A percentile compares a stretch with the other conserved stretches of the same genome.
phyloP scores from a whole-genome alignment of 2,329 filamentous ascomycete species.

The Penicillium expansum region DNA sequence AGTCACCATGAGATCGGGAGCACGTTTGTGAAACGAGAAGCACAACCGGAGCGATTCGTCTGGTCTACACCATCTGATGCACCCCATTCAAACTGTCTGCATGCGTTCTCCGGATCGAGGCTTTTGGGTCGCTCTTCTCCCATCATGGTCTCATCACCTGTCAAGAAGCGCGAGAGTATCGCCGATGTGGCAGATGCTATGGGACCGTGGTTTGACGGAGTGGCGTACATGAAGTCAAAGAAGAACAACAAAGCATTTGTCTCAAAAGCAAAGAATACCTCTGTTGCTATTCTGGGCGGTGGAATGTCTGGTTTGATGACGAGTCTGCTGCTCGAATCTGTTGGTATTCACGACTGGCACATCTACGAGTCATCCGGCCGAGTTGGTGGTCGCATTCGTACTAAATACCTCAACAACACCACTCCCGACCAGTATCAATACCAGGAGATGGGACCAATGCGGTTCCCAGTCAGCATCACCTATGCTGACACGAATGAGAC shows the following conservation, averaged over 20 bases:
- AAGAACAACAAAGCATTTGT: conserved; percentile 26
- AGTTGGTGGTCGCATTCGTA: conserved; percentile 46
- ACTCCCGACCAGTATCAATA: conserved; percentile 37
- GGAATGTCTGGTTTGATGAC: conserved; percentile 41
- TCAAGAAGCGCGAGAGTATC: conserved; percentile 27
- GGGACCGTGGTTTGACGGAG: conserved; percentile 43
- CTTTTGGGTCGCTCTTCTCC: conserved; percentile 25
- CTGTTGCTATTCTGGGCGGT: conserved; percentile 39
- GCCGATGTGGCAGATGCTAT: conserved; percentile 37
- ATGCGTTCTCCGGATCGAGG: conserved; percentile 32
- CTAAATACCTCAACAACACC: conserved; percentile 44
- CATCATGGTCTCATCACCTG: conserved; percentile 15
- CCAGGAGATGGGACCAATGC: conserved; percentile 48
- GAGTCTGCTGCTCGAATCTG: conserved; percentile 44
- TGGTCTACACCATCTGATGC: conserved; percentile 36
- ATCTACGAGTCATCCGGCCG: conserved; percentile 45
- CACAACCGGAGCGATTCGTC: conserved; percentile 46
- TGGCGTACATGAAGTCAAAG: conserved; percentile 37
- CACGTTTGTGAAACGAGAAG: conserved; percentile 38
- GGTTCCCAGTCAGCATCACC: conserved; percentile 43
- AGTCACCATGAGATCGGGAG: conserved; percentile 47
- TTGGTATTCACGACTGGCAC: conserved; percentile 47
- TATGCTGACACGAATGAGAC: conserved; percentile 45
- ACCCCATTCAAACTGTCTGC: conserved; percentile 32
- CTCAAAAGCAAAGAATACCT: conserved; percentile 32